Base-by-base conservation (phyloP, 1,284 basidiomycete species). In the Tylopilus sp. region DNA sequence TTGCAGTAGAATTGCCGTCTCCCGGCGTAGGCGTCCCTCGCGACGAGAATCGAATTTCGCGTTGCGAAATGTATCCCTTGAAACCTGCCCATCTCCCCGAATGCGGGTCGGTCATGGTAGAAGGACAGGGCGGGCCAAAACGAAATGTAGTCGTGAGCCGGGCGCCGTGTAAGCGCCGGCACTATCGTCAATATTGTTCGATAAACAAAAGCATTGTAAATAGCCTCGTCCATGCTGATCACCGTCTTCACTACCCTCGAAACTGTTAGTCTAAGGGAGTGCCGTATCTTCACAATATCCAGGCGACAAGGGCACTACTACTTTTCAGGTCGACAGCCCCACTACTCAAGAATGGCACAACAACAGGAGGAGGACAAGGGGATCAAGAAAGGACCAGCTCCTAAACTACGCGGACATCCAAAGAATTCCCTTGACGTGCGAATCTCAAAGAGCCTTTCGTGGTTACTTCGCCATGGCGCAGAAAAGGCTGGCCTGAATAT, bases 391-490 rank as follows among this genome's bases (percentile, higher is more conserved):
- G 59, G 49, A 5, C 54, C 55, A 26, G 14, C 55, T 30, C 56
- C 53, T 11, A 69, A 62, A 44, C 55, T 42, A 42, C 66, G 63
- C 17, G 64, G 64, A 44, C 61, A 58, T 30, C 62, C 57, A 33
- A 55, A 52, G 30, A 66, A 66, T 39, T 29, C 54, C 14, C 58
- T 56, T 28, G 47, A 65, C 7, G 26, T 57, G 38, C 62, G 65
- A 9, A 18, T 82, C 30, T 83, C 81, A 20, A 85, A 85, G 60
- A 77, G 78, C 1, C 69, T 89, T 5, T 77, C 85, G 0, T 86
- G 82, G 66, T 74, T 90, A 36, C 73, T 90, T 10, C 77, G 88
- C 7, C 86, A 91, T 61, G 83, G 82, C 1, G 85, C 85, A 6
- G 71, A 73, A 43, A 80, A 79, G 52, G 78, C 84, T 58, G 72